Base-by-base conservation (phyloP, 1,284 basidiomycete genomes). In the Calocybe gambosa region DNA sequence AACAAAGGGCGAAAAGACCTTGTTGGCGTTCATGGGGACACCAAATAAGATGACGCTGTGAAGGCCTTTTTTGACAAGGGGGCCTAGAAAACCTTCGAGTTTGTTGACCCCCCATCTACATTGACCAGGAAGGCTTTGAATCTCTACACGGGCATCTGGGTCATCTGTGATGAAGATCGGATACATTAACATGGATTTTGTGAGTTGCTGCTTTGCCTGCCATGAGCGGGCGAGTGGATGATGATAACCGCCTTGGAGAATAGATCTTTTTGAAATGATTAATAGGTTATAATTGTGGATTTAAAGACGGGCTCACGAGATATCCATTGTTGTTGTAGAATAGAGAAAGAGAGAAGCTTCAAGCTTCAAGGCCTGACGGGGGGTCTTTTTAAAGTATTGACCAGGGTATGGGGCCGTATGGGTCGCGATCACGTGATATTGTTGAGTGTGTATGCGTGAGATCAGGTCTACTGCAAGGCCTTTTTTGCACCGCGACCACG, bases 131-230 rank as follows among this genome's bases (percentile, higher is more conserved):
- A 97, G 73, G 20, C 80, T 75, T 0, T 75, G 59, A 52, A 97
- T 93, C 47, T 78, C 75, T 50, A 86, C 80, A 61, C 81, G 80
- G 8, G 90, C 89, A 46, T 93, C 77, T 1, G 90, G 84, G 52
- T 95, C 89, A 64, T 96, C 93, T 15, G 92, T 92, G 60, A 97
- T 89, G 65, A 97, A 96, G 60, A 97, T 93, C 8, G 93, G 93
- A 67, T 96, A 97, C 88, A 96, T 96, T 66, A 97, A 76, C 93
- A 95, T 95, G 50, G 79, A 79, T 66, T 93, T 94, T 28, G 83
- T 85, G 57, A 94, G 77, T 46, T 75, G 75, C 47, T 83, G 77
- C 47, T 79, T 75, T 38, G 77, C 74, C 67, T 96, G 93, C 80
- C 89, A 93, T 67, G 80, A 77, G 35, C 93, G 84, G 12, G 90